A percentile compares a stretch with the other conserved stretches of the same genome.
These are phyloP conservation scores for Rhizopus microsporus DNA, from an alignment of 371 early-diverging fungal species.

Conservation along the genomic window DNA sequence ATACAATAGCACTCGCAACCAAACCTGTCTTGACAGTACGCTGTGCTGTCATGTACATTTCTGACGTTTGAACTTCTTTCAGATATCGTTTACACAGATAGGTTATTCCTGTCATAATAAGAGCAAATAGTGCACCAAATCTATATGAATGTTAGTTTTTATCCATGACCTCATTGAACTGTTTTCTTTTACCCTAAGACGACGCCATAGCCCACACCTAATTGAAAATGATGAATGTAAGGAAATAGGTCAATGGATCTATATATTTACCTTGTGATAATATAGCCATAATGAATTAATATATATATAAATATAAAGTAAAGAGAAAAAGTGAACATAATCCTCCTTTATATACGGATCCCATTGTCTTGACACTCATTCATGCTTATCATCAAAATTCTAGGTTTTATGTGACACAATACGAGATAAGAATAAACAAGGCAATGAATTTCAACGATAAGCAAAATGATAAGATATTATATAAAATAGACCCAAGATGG, in stretches of 20 bases:
- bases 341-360: no score
- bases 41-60: constrained; percentile 71
- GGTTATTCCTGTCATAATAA: constrained; percentile 64
- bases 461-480: background rate
- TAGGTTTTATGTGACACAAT: background rate
- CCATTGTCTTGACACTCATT: no score
- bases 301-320: background rate
- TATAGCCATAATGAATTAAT: constrained; percentile 28
- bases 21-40: constrained; percentile 67
- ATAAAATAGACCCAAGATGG: no score
- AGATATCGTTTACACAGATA: constrained; percentile 58
- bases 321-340: background rate
- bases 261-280: constrained; percentile 31
- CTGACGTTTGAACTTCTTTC: constrained; percentile 61
- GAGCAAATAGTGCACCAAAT: constrained; percentile 60
- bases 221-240: background rate
- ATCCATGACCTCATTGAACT: background rate
- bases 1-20: constrained; percentile 69
- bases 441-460: background rate
- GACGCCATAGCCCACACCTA: constrained; percentile 44
- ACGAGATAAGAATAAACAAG: background rate
- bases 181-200: constrained; percentile 29
- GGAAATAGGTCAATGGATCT: background rate
- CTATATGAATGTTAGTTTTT: constrained; percentile 17
- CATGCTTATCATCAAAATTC: background rate